Base-by-base conservation (phyloP, 2,329 filamentous ascomycete species). In the Colletotrichum chrysophilum region DNA sequence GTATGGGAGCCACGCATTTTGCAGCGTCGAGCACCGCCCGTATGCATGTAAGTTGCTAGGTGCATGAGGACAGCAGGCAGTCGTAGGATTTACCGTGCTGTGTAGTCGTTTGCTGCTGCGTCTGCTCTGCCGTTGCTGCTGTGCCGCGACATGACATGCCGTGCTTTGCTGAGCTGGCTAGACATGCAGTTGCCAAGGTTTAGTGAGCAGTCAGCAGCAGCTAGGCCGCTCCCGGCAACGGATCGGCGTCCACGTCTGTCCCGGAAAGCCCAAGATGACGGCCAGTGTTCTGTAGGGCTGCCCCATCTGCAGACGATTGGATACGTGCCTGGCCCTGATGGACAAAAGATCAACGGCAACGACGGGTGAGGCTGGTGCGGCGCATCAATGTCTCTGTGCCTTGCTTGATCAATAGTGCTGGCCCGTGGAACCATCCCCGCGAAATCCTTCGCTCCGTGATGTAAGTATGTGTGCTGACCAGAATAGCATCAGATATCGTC, bases 1-100 rank as follows among this genome's bases (percentile, higher is more conserved):
- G 69, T 68, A 73, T 68, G 55, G 32, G 12, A 34, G 56, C 62
- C 69, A 75, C n/a, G 48, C 30, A 28, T 48, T 30, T 75, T 75
- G 24, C 61, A 38, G 34, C 36, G 38, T 55, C 18, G n/a, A 62
- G 18, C 61, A 43, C 61, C 14, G 38, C 55, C 62, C 52, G 13
- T 28, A 66, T 38, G 55, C 36, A 70, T 62, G 61, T 32, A 43
- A 34, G 60, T 48, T 24, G 26, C 4, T 16, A 32, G 24, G 66
- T 36, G 28, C 28, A 5, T 30, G 56, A 48, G 38, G 18, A 48
- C 30, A 56, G 21, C 26, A 58, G 43, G 36, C 32, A 58, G 26
- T 64, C 28, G 64, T 26, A 48, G 73, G 64, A 68, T 64, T 58
- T 24, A 34, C 62, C 9, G 36, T 70, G 66, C 66, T 28, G 34